Evolutionary conservation across 495 filamentous ascomycete genomes (phyloP), one percentile per base, ranked within the genome.

Genomic region (Aspergillus ostianus): DNA sequence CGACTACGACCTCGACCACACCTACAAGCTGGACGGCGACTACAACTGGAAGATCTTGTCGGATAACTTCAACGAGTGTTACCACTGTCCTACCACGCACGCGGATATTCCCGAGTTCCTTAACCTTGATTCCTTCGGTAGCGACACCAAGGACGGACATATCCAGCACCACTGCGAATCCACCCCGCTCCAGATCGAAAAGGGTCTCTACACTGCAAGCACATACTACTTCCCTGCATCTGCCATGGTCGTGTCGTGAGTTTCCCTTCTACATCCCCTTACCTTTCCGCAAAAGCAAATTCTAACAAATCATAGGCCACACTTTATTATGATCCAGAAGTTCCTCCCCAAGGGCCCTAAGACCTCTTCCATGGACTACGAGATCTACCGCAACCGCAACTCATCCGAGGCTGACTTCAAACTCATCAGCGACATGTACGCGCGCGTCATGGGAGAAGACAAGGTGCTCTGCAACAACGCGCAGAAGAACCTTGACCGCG

Each of bases 51-150:
- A 84, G 70, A 75, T 74, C 47, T 61, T 80, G 13, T 67, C 89
- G 0, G 85, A 92, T 73, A 91, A 90, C 60, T 84, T 81, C 57
- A 79, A 83, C 19, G 86, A 92, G 69, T 90, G 88, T 62, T 90
- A 84, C 55, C 81, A 83, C 66, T 84, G 80, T 59, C 70, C 71
- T 5, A 82, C 76, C 13, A 80, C 77, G 1, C 80, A 82, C 51
- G 73, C 80, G 6, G 72, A 77, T 53, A 79, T 82, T 53, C 68
- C 74, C n/a, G 71, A 67, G 15, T 68, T 80, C 19, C 63, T 76
- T 47, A 71, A 82, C 49, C 71, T 82, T 17, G 68, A 73, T 6
- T 69, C 73, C 7, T 81, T 80, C 65, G 62, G 71, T 36, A 78
- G 80, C 20, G 70, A 76, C 17, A 65, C 72, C 19, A 74, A 75